Percentiles rank a stretch among this genome's conserved stretches.
phyloP scores from a whole-genome alignment of 2,329 filamentous ascomycete genomes.

The Pseudogymnoascus pannorum region DNA sequence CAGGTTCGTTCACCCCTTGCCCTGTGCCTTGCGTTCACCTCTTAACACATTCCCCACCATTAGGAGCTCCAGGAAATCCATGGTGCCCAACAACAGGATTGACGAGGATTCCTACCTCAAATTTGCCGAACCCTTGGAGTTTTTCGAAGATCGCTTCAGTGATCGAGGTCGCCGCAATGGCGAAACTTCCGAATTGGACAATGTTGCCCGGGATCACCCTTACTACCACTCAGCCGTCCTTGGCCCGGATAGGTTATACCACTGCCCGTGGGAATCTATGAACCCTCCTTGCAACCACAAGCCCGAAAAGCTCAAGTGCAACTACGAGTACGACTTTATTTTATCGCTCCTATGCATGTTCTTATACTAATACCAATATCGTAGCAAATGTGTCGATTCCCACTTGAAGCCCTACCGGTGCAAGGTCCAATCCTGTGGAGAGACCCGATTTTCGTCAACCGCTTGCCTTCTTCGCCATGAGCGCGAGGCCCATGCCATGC shows the following conservation, averaged over 20 bases:
- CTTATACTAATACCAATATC: conserved; percentile 22
- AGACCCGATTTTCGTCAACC: conserved; percentile 87
- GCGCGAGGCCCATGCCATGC: conserved; percentile 90
- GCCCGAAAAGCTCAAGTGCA: conserved; percentile 95
- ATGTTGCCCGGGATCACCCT: conserved; percentile 52
- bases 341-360: neutral
- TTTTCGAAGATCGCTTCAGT: conserved; percentile 24
- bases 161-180: conserved; percentile 21
- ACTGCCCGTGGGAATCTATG: conserved; percentile 81
- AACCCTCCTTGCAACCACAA: conserved; percentile 72
- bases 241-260: conserved; percentile 72
- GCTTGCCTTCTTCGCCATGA: conserved; percentile 92
- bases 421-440: conserved; percentile 76
- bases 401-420: conserved; percentile 95
- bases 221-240: conserved; percentile 63
- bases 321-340: conserved; percentile 73
- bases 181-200: conserved; percentile 27
- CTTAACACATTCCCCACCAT: conserved; percentile 24
- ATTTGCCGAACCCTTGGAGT: conserved; percentile 20
- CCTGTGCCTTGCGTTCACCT: conserved; percentile 15
- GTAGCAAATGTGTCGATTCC: conserved; percentile 92
- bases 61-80: conserved; percentile 23
- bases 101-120: conserved; percentile 27
- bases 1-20: conserved; percentile 22
- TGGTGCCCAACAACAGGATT: conserved; percentile 23